phyloP scores from a whole-genome alignment of 768 basidiomycete genomes.

The Hydnomerulius pinastri region DNA sequence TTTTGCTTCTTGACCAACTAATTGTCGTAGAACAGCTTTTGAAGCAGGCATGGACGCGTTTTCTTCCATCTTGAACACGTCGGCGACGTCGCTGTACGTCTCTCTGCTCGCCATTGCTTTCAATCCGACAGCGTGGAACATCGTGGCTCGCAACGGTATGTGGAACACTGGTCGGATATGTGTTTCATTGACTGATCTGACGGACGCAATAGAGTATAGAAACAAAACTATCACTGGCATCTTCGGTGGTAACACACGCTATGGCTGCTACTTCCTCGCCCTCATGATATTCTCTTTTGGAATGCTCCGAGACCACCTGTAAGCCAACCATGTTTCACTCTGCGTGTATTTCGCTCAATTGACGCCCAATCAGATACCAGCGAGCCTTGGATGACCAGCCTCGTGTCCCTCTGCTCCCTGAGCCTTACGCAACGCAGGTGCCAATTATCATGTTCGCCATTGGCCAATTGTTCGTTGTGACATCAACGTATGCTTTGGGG shows the following conservation, averaged over 20 bases:
- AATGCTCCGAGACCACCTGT: slow-evolving; percentile 85
- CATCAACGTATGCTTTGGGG: slow-evolving; percentile 88
- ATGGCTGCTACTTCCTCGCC: slow-evolving; percentile 89
- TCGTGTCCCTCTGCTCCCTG: slow-evolving; percentile 59
- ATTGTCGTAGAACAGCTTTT: neutral
- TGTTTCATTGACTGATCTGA: neutral
- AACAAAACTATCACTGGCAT: slow-evolving; percentile 87
- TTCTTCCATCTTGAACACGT: slow-evolving; percentile 51
- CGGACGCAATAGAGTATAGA: slow-evolving; percentile 57
- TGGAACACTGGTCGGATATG: slow-evolving; percentile 5
- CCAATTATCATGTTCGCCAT: slow-evolving; percentile 61
- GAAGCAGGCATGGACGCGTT: slow-evolving; percentile 27
- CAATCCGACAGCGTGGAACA: slow-evolving; percentile 96
- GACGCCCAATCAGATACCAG: slow-evolving; percentile 57
- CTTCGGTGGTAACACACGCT: slow-evolving; percentile 69
- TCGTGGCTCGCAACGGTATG: slow-evolving; percentile 88
- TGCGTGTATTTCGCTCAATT: neutral
- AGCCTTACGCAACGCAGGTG: slow-evolving; percentile 60
- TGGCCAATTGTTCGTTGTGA: slow-evolving; percentile 86
- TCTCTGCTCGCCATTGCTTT: slow-evolving; percentile 76
- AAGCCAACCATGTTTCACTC: slow-evolving; percentile 31
- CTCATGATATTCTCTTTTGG: slow-evolving; percentile 83
- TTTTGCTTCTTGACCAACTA: neutral
- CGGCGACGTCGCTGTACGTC: slow-evolving; percentile 63
- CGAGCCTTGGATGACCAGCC: slow-evolving; percentile 80